phyloP scores from a whole-genome alignment of 306 rosid species.

The Luffa aegyptiaca region DNA sequence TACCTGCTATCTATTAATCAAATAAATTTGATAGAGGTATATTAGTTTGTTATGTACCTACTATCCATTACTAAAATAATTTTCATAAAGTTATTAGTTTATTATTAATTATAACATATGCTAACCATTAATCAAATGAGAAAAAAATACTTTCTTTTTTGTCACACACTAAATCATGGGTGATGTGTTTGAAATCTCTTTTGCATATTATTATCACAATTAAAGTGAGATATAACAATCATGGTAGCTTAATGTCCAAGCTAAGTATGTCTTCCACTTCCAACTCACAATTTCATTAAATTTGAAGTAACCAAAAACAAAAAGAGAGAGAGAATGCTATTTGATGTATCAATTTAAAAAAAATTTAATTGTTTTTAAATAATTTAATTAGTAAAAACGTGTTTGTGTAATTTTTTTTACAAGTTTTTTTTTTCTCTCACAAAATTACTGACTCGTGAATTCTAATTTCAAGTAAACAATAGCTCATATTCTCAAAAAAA shows the following conservation, averaged over 20 bases:
- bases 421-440: too few relatives aligned
- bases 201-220: neutral
- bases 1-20: neutral
- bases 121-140: neutral
- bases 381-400: too few relatives aligned
- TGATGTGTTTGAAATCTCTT: neutral
- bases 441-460: too few relatives aligned
- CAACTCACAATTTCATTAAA: neutral
- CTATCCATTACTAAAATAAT: neutral
- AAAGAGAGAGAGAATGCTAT: neutral
- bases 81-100: neutral
- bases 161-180: neutral
- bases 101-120: neutral
- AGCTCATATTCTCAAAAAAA: too few relatives aligned
- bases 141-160: neutral
- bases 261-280: constrained; percentile 38
- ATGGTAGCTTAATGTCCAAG: constrained; percentile 57
- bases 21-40: neutral
- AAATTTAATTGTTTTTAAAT: neutral
- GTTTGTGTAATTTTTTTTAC: neutral
- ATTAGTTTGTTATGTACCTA: neutral
- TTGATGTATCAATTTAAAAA: neutral
- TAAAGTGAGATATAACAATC: constrained; percentile 20
- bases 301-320: neutral
- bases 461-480: too few relatives aligned